Percentiles rank a stretch among this genome's conserved stretches.
These are phyloP conservation scores for Pseudocercospora ulei DNA, from an alignment of 2,329 filamentous ascomycete genomes.

Conservation along the genomic window DNA sequence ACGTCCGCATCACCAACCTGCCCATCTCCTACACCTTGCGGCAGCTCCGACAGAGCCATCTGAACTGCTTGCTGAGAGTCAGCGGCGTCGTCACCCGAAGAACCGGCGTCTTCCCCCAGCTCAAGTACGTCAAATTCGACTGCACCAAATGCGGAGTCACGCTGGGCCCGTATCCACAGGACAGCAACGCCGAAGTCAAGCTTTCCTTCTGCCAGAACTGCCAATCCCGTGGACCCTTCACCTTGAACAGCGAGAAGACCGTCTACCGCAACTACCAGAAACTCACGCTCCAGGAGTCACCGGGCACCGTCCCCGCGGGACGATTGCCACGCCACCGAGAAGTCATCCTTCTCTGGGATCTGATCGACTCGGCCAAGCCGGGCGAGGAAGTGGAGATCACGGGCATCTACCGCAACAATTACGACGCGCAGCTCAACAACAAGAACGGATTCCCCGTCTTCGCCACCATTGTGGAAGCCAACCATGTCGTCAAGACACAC, in stretches of 20 bases:
- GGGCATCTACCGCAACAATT: slow-evolving; percentile 95
- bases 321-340: slow-evolving; percentile 87
- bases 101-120: slow-evolving; percentile 89
- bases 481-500: slow-evolving; percentile 92
- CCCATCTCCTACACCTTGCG: slow-evolving; percentile 92
- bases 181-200: slow-evolving; percentile 92
- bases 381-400: slow-evolving; percentile 97
- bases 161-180: slow-evolving; percentile 91
- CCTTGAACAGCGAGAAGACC: slow-evolving; percentile 91
- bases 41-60: slow-evolving; percentile 84
- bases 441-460: slow-evolving; percentile 98
- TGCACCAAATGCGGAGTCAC: slow-evolving; percentile 87
- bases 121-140: slow-evolving; percentile 98
- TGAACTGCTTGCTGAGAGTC: slow-evolving; percentile 91
- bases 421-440: slow-evolving; percentile 94
- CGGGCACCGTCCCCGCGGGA: slow-evolving; percentile 90
- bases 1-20: slow-evolving; percentile 90
- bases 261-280: slow-evolving; percentile 99
- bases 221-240: slow-evolving; percentile 90
- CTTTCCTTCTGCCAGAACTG: slow-evolving; percentile 95
- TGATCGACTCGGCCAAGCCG: slow-evolving; percentile 93
- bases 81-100: slow-evolving; percentile 90
- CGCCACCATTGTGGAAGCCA: slow-evolving; percentile 92
- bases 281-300: slow-evolving; percentile 90
- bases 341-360: slow-evolving; percentile 89